A percentile compares a stretch with the other conserved stretches of the same genome.
These are phyloP conservation scores for Colletotrichum kahawae DNA, from an alignment of 2,329 filamentous ascomycete species.

Conservation along the genomic window DNA sequence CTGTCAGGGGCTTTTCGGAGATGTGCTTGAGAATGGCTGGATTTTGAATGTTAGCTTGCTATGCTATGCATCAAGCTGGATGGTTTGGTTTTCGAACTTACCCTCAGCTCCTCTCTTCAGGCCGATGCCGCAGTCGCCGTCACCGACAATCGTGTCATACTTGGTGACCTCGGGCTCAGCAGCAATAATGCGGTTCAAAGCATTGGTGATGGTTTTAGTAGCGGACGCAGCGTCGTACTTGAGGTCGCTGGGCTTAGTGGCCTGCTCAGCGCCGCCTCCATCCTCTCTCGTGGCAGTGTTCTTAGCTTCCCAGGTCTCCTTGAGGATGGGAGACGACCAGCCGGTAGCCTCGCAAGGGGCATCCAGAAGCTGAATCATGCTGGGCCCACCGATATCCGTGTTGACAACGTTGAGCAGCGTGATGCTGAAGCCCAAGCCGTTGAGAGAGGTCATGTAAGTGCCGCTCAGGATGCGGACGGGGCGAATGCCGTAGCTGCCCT, in stretches of 20 bases:
- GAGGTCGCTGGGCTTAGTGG: slow-evolving; percentile 51
- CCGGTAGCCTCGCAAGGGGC: slow-evolving; percentile 72
- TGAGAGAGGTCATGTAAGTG: slow-evolving; percentile 80
- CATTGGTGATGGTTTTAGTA: slow-evolving; percentile 58
- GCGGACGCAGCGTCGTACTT: slow-evolving; percentile 57
- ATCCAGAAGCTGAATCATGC: slow-evolving; percentile 74
- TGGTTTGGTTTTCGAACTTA: slow-evolving; percentile 31
- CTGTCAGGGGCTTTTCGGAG: slow-evolving; percentile 46
- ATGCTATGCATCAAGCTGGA: not conserved
- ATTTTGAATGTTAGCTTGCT: slow-evolving; percentile 19
- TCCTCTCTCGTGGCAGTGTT: slow-evolving; percentile 53
- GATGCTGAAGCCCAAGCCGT: slow-evolving; percentile 78
- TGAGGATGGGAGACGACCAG: slow-evolving; percentile 69
- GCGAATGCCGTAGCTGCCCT: slow-evolving; percentile 59
- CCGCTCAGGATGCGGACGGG: slow-evolving; percentile 71
- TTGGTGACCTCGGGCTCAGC: slow-evolving; percentile 75
- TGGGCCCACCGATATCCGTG: slow-evolving; percentile 61
- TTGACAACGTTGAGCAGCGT: slow-evolving; percentile 69
- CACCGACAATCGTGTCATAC: slow-evolving; percentile 84
- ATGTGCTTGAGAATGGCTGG: slow-evolving; percentile 60
- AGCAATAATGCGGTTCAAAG: slow-evolving; percentile 65
- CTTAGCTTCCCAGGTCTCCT: slow-evolving; percentile 66
- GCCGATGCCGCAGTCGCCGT: slow-evolving; percentile 89
- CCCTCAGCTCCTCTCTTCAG: slow-evolving; percentile 86
- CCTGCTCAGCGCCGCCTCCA: slow-evolving; percentile 32